Percentiles rank a stretch among this genome's conserved stretches.
phyloP scores from a whole-genome alignment of 2,329 filamentous ascomycete genomes.

The Dactylellina sp. region DNA sequence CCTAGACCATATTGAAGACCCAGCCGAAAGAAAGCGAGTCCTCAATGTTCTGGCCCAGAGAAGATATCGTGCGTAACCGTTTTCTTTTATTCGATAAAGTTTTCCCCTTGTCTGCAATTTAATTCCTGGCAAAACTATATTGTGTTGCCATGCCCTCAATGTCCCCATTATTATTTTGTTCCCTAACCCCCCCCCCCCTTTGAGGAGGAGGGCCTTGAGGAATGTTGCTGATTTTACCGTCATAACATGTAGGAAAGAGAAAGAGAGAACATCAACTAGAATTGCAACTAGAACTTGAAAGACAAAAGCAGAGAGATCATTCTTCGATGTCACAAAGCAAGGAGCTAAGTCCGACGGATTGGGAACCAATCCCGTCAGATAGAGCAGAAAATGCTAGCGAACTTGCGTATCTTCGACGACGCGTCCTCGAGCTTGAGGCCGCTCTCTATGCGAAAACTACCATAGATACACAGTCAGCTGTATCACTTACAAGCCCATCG shows the following conservation, averaged over 20 bases:
- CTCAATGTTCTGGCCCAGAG: slow-evolving; percentile 52
- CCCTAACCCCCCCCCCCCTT: background rate
- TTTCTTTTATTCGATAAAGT: slow-evolving; percentile 10
- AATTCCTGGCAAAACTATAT: background rate
- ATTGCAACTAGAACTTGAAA: slow-evolving; percentile 51
- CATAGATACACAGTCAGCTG: slow-evolving; percentile 43
- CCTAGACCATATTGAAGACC: slow-evolving; percentile 51
- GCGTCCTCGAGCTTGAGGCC: slow-evolving; percentile 47
- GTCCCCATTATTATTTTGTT: background rate
- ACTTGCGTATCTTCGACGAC: slow-evolving; percentile 43
- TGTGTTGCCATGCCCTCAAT: slow-evolving; percentile 16
- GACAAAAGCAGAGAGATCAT: slow-evolving; percentile 43
- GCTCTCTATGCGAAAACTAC: slow-evolving; percentile 49
- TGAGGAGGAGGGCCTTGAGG: too few species aligned
- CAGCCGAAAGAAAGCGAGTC: slow-evolving; percentile 52
- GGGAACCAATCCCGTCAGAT: slow-evolving; percentile 40
- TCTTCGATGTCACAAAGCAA: slow-evolving; percentile 25
- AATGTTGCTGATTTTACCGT: slow-evolving; percentile 4
- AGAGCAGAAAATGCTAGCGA: slow-evolving; percentile 48
- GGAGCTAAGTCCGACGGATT: slow-evolving; percentile 39
- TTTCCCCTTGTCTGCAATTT: slow-evolving; percentile 5
- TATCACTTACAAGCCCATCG: slow-evolving; percentile 28
- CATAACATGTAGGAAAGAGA: slow-evolving; percentile 33
- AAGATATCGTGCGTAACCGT: slow-evolving; percentile 56
- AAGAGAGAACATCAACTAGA: slow-evolving; percentile 55